Conservation (phyloP, 2,329 filamentous ascomycete genomes). For the Orbilia brochopaga region DNA sequence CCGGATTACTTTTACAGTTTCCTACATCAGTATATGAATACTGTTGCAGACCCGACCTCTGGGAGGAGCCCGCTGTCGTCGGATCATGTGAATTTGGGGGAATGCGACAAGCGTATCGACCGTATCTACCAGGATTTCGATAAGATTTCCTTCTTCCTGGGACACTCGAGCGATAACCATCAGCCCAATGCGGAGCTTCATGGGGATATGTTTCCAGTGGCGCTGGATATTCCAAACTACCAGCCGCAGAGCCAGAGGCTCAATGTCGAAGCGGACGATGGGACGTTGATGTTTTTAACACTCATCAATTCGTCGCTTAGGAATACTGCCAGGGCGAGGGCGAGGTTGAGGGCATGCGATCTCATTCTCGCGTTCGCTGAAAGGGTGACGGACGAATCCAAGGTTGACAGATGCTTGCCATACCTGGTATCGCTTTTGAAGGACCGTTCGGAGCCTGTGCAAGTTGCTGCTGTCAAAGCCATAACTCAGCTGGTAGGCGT, state of each 20-base stretch:
- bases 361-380: constrained; percentile 90
- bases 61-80: constrained; percentile 72
- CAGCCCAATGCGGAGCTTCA: constrained; percentile 56
- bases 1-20: constrained; percentile 98
- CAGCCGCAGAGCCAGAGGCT: constrained; percentile 72
- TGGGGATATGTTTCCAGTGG: constrained; percentile 70
- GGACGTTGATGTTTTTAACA: constrained; percentile 88
- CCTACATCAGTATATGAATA: constrained; percentile 94
- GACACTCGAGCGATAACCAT: constrained; percentile 67
- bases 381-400: constrained; percentile 89
- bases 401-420: constrained; percentile 88
- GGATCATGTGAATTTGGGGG: constrained; percentile 61
- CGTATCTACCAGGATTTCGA: constrained; percentile 93
- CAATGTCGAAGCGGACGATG: constrained; percentile 72
- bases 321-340: constrained; percentile 86
- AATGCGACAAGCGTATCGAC: constrained; percentile 92
- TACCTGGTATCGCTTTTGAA: constrained; percentile 83
- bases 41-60: constrained; percentile 88
- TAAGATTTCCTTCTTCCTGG: constrained; percentile 94
- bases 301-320: constrained; percentile 86
- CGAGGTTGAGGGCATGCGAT: constrained; percentile 86
- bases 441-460: constrained; percentile 82
- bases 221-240: constrained; percentile 84
- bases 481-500: constrained; percentile 74
- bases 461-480: constrained; percentile 81